Evolutionary conservation across 1,284 basidiomycete species (phyloP).

Genomic region (Irpex sp.): DNA sequence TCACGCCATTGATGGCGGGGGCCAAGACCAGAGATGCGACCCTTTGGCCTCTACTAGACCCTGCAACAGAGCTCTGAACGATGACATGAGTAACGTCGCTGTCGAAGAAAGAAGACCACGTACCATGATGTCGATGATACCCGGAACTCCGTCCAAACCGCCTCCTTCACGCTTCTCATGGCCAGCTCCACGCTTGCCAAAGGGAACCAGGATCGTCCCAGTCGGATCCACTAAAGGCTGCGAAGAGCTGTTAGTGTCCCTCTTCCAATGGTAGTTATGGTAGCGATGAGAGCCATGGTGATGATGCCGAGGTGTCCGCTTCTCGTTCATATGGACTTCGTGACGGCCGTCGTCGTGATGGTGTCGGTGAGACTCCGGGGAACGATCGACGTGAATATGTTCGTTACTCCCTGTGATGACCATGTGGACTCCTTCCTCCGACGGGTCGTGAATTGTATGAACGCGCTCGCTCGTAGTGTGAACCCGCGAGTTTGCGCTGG

Average conservation of each 20-base stretch:
- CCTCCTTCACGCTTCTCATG: background rate
- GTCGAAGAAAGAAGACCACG: conserved; percentile 14
- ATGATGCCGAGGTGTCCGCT: conserved; percentile 11
- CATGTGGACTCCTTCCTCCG: conserved; percentile 17
- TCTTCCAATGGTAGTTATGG: conserved; percentile 15
- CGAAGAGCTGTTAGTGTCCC: background rate
- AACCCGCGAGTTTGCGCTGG: conserved; percentile 5
- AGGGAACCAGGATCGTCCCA: background rate
- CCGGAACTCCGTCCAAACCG: conserved; percentile 30
- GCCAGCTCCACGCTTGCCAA: background rate
- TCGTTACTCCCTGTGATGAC: conserved; percentile 17
- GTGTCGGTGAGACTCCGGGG: conserved; percentile 10
- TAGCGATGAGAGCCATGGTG: conserved; percentile 13
- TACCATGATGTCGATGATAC: conserved; percentile 48
- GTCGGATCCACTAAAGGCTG: background rate
- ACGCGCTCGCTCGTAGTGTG: conserved; percentile 6
- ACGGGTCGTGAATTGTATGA: conserved; percentile 13
- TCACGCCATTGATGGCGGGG: conserved; percentile 20
- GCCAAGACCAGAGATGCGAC: conserved; percentile 49
- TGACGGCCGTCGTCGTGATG: conserved; percentile 18
- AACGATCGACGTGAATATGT: conserved; percentile 16
- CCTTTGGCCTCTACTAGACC: conserved; percentile 24
- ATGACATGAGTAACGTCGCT: background rate
- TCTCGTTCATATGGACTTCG: conserved; percentile 18
- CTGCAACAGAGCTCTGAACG: conserved; percentile 27